Evolutionary conservation across 306 rosid genomes (phyloP), one percentile per base, ranked within the genome.

Genomic region (Trifolium fragiferum): DNA sequence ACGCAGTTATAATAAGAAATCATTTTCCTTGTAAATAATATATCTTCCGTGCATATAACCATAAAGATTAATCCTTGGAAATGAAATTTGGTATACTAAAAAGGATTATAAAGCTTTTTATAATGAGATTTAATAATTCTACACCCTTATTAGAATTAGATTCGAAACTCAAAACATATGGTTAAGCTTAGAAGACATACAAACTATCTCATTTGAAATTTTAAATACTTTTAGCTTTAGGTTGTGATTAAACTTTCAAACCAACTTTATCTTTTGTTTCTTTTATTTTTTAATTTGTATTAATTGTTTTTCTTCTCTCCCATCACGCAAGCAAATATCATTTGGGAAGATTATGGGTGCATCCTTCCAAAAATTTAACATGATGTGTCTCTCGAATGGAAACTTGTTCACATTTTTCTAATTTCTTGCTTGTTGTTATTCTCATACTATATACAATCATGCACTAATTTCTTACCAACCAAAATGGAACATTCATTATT

Each of bases 221-320:
- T 2, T 0, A 41, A 41, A 41, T 41, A 12, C 3, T 49, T 5
- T n/a, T n/a, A n/a, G n/a, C n/a, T n/a, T n/a, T n/a, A n/a, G n/a
- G 54, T 15, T 15, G 14, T 62, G 87, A 83, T 86, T 87, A 62
- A 69, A 82, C 86, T 69, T 35, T 20, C 81, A 75, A 76, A 80
- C 84, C 20, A 66, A 79, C 57, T 40, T 12, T 12, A 12, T 49
- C 12, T 20, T 5, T 14, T 46, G 21, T 41, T 8, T 40, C 3
- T 30, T 6, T 23, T 8, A 15, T 37, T 8, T 20, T 15, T 18
- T 9, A 5, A 20, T 76, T 46, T 38, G 1, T 21, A 40, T 41
- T 64, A 9, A 16, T 41, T 38, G 15, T 70, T 60, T 30, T 59
- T 40, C 27, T 5, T 11, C 49, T 61, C 4, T 18, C 47, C 58